Conservation (phyloP, 2,329 filamentous ascomycete genomes). For the Trichophyton simii region DNA sequence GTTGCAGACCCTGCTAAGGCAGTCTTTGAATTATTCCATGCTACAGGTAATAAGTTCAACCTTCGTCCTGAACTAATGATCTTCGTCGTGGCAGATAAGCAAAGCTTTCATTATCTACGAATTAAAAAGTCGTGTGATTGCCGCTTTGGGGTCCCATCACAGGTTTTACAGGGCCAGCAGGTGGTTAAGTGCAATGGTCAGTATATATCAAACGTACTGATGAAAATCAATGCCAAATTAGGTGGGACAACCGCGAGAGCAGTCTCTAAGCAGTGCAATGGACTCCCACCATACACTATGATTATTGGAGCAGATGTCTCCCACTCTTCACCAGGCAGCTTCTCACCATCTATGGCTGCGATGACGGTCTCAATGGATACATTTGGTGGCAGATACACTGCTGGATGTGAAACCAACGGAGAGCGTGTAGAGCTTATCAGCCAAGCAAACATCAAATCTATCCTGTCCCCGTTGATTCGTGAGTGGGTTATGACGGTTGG, state of each 20-base stretch:
- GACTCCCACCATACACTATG: slow-evolving; percentile 46
- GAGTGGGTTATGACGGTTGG: slow-evolving; percentile 51
- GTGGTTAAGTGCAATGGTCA: slow-evolving; percentile 60
- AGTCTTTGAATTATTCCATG: slow-evolving; percentile 44
- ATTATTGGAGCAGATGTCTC: slow-evolving; percentile 87
- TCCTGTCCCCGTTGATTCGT: slow-evolving; percentile 52
- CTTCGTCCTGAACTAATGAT: slow-evolving; percentile 62
- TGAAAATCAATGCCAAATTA: slow-evolving; percentile 96
- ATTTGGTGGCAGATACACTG: slow-evolving; percentile 61
- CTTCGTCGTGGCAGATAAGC: slow-evolving; percentile 61
- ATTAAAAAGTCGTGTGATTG: slow-evolving; percentile 86
- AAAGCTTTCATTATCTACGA: slow-evolving; percentile 60
- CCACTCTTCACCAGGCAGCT: slow-evolving; percentile 59
- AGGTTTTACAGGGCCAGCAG: slow-evolving; percentile 62
- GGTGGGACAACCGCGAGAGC: slow-evolving; percentile 61
- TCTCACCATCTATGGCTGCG: slow-evolving; percentile 65
- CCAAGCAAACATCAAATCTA: slow-evolving; percentile 49
- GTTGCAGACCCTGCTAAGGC: slow-evolving; percentile 39
- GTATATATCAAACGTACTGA: slow-evolving; percentile 83
- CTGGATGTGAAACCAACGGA: slow-evolving; percentile 71
- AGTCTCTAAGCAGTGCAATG: slow-evolving; percentile 31
- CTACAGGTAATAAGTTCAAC: slow-evolving; percentile 42
- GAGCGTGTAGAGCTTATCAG: slow-evolving; percentile 68
- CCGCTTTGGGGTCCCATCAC: slow-evolving; percentile 68
- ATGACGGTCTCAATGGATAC: slow-evolving; percentile 71